Conservation (phyloP, 768 basidiomycete species). For the Mrakia blollopis region DNA sequence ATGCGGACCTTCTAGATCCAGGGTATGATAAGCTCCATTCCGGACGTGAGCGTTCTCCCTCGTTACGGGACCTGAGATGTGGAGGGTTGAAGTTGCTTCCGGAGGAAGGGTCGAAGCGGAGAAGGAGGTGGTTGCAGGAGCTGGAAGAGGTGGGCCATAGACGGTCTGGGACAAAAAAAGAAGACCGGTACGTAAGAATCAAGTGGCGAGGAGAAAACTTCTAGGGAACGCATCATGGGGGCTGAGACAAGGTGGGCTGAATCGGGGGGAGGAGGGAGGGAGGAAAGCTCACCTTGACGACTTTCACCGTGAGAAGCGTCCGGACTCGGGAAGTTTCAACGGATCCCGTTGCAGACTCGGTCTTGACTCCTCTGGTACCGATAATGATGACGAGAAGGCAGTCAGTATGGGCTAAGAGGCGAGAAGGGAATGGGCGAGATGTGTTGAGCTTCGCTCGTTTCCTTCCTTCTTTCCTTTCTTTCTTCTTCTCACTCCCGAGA, state of each 20-base stretch:
- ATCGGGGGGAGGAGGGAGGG: not conserved
- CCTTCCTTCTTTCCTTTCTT: not conserved
- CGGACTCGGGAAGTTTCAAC: conserved; percentile 85
- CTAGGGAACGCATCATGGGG: no score
- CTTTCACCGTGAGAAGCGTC: conserved; percentile 75
- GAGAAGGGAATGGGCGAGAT: not conserved
- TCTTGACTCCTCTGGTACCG: conserved; percentile 69
- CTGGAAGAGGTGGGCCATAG: conserved; percentile 17
- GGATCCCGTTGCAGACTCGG: conserved; percentile 84
- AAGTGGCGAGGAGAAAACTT: no score
- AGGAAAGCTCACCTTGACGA: conserved; percentile 56
- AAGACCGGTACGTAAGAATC: no score
- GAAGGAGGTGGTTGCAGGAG: conserved; percentile 25
- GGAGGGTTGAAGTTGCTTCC: conserved; percentile 53
- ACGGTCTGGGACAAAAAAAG: no score
- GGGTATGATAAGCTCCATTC: conserved; percentile 87
- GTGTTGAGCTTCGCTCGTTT: not conserved
- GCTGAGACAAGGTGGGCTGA: not conserved
- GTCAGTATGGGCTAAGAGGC: not conserved
- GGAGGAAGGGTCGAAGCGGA: conserved; percentile 51
- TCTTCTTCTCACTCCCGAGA: not conserved
- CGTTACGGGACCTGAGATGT: conserved; percentile 79
- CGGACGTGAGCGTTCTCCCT: conserved; percentile 84
- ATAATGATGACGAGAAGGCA: no score
- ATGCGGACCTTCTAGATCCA: conserved; percentile 67